A percentile compares a stretch with the other conserved stretches of the same genome.
Conservation (phyloP, 805 yeast genomes). For the Metschnikowia lunata region DNA sequence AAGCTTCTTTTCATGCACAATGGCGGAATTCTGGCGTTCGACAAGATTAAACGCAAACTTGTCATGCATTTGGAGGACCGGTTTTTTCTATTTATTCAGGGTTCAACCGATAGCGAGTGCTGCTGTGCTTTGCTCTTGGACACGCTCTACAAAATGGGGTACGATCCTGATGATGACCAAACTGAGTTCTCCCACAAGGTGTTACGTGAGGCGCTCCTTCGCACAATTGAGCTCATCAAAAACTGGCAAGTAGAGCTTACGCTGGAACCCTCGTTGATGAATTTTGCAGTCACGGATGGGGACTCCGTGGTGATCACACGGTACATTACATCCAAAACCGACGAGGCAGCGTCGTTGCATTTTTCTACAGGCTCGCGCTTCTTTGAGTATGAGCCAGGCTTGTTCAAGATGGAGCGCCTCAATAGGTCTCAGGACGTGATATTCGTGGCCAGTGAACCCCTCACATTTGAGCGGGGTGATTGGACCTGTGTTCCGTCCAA, state of each 20-base stretch:
- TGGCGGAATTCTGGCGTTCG: constrained; percentile 79
- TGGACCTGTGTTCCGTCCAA: constrained; percentile 98
- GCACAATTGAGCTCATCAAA: constrained; percentile 71
- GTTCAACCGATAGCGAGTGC: constrained; percentile 94
- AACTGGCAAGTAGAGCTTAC: constrained; percentile 70
- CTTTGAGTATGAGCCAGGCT: constrained; percentile 85
- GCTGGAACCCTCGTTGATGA: constrained; percentile 70
- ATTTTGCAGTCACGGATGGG: constrained; percentile 96
- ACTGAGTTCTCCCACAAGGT: constrained; percentile 46
- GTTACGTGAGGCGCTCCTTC: constrained; percentile 63
- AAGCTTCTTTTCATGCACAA: constrained; percentile 95
- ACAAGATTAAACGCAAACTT: constrained; percentile 65
- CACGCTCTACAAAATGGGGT: constrained; percentile 69
- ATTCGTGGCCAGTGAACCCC: constrained; percentile 95
- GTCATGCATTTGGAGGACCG: constrained; percentile 73
- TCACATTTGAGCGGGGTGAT: constrained; percentile 94
- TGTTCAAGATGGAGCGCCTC: constrained; percentile 88
- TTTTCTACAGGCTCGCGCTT: constrained; percentile 92
- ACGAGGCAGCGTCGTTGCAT: constrained; percentile 95
- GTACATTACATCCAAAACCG: constrained; percentile 81
- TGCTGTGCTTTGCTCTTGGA: constrained; percentile 86
- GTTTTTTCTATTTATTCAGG: constrained; percentile 78
- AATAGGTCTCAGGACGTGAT: constrained; percentile 91
- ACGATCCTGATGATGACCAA: constrained; percentile 49
- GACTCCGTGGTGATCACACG: constrained; percentile 78